These are phyloP conservation scores for Auricularia sp. DNA, from an alignment of 768 basidiomycete species.

Conservation along the genomic window DNA sequence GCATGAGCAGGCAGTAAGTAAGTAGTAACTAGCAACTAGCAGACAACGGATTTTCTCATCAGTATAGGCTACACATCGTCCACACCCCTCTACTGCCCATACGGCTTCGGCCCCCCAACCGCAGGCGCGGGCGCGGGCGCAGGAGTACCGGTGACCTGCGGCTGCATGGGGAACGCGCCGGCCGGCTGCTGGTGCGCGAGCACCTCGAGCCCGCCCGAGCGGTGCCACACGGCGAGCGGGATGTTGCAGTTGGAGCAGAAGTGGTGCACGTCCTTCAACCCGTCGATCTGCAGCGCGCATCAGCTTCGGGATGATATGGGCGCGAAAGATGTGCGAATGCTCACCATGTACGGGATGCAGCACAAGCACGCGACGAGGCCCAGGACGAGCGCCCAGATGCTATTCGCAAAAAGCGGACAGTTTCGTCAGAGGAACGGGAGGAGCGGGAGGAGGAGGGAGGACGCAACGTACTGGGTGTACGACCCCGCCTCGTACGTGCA, in stretches of 20 bases:
- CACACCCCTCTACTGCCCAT: background rate
- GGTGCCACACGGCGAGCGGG: background rate
- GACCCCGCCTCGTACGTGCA: background rate
- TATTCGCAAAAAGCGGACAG: background rate
- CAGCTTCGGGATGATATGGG: background rate
- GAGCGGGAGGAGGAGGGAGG: no score
- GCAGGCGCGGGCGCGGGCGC: background rate
- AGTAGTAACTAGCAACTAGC: no score
- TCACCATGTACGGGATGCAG: conserved; percentile 1
- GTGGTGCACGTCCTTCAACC: conserved; percentile 1
- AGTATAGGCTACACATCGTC: no score
- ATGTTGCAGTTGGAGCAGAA: background rate
- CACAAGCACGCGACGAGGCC: background rate
- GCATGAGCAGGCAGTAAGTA: no score
- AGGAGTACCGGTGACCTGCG: background rate
- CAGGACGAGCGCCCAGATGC: background rate
- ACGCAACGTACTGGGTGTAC: background rate
- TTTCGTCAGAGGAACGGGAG: no score
- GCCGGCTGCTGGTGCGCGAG: background rate
- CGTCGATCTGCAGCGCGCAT: background rate
- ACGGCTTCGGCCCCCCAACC: background rate
- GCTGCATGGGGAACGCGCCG: background rate
- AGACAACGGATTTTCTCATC: no score
- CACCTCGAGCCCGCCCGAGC: background rate
- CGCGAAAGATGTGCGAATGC: no score